Base-by-base conservation (phyloP, 768 basidiomycete genomes). In the Xerocomellus dryophilus region DNA sequence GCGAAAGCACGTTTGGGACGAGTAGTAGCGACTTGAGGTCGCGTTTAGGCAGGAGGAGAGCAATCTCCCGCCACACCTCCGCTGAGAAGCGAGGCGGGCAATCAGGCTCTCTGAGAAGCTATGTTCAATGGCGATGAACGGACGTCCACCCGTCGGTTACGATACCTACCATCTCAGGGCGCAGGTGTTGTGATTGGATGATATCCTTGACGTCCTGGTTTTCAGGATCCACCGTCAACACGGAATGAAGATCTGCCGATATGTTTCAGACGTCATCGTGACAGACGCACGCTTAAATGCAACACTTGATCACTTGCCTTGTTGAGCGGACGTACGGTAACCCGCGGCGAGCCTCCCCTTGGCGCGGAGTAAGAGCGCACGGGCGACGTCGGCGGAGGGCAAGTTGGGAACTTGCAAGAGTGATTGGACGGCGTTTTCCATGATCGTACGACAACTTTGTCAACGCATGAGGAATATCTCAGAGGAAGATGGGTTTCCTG, bases 361-460 rank as follows among this genome's bases (percentile, higher is more conserved):
- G n/a, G 84, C 87, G 21, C 86, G 79, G 45, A 88, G 66, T 40
- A 89, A 75, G 55, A 83, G 79, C 47, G 85, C 85, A 63, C 78
- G 81, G 20, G 82, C 80, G 9, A 80, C 68, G 47, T 77, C 81
- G 62, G 77, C 74, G 10, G 79, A 67, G 38, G 78, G 73, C 40
- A 82, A 71, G 11, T 79, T 78, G 17, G 77, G 73, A 46, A 87
- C 76, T 58, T 81, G 78, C 39, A 89, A 73, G 58, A 84, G 83
- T 5, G 85, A 86, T 68, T 86, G 84, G 54, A 86, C 83, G 43
- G 84, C 85, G 66, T 87, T 88, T 73, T 89, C 86, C 71, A 87
- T 80, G 61, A 82, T 74, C 10, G 78, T 78, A 71, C 81, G 81
- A 68, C 78, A 82, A 46, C 79, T 68, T 58, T 54, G 25, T 40